Percentiles rank a stretch among this genome's conserved stretches.
Evolutionary conservation across 2,329 filamentous ascomycete species (phyloP).

Genomic region (Fusarium sp.): DNA sequence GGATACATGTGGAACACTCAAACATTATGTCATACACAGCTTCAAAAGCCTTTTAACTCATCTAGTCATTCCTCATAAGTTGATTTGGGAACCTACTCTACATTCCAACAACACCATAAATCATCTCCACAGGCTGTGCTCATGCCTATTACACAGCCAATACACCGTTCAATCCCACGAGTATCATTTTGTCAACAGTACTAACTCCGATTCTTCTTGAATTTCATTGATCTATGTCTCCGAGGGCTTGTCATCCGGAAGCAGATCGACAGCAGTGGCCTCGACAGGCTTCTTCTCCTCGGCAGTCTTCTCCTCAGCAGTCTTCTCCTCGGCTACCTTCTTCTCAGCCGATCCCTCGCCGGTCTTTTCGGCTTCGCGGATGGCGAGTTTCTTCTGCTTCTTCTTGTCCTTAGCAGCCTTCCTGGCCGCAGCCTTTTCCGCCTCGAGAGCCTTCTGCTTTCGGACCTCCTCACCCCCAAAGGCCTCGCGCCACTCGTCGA

Average conservation of each 20-base stretch:
- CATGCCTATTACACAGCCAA: slow-evolving; percentile 18
- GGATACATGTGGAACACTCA: background rate
- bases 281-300: slow-evolving; percentile 40
- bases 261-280: slow-evolving; percentile 36
- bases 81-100: slow-evolving; percentile 44
- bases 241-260: slow-evolving; percentile 37
- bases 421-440: slow-evolving; percentile 64
- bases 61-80: slow-evolving; percentile 40
- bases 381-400: slow-evolving; percentile 58
- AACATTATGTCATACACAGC: slow-evolving; percentile 18
- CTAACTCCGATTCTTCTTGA: slow-evolving; percentile 6
- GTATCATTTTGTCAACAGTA: slow-evolving; percentile 3
- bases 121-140: slow-evolving; percentile 24
- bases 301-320: slow-evolving; percentile 8
- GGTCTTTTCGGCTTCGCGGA: slow-evolving; percentile 39
- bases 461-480: slow-evolving; percentile 76
- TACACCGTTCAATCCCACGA: slow-evolving; percentile 15
- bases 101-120: slow-evolving; percentile 25
- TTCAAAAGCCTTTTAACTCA: slow-evolving; percentile 28
- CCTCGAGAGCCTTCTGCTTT: slow-evolving; percentile 74
- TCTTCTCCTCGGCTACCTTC: slow-evolving; percentile 16
- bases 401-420: slow-evolving; percentile 64
- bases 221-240: slow-evolving; percentile 19
- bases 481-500: slow-evolving; percentile 83
- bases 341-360: slow-evolving; percentile 23